A percentile compares a stretch with the other conserved stretches of the same genome.
Conservation (phyloP, 257 asterid species). For the Rauvolfia tetraphylla region DNA sequence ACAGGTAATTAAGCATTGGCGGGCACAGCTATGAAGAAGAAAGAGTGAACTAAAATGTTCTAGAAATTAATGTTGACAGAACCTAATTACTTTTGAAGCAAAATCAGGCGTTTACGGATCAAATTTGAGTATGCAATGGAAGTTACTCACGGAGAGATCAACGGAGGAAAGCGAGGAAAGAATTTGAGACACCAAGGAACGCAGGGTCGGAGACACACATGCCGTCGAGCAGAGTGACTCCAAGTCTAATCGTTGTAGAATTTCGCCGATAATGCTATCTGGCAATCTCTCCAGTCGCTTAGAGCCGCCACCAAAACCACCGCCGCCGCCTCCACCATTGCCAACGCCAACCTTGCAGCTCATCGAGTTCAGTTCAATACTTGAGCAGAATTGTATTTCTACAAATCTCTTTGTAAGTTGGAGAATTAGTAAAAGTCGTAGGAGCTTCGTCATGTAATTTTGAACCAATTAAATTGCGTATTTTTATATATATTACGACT, state of each 20-base stretch:
- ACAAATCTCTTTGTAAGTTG: too few species aligned
- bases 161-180: constrained; percentile 45
- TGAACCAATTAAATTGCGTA: too few species aligned
- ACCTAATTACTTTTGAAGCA: not conserved
- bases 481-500: too few species aligned
- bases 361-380: not conserved
- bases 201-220: constrained; percentile 46
- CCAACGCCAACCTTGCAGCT: constrained; percentile 8
- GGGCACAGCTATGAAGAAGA: not conserved
- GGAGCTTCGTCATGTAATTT: too few species aligned
- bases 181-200: constrained; percentile 39
- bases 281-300: constrained; percentile 41
- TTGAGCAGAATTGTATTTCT: not conserved
- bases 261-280: constrained; percentile 34
- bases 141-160: constrained; percentile 65
- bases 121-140: not conserved
- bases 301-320: not conserved
- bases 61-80: not conserved
- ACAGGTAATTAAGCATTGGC: not conserved
- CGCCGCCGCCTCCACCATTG: constrained; percentile 15
- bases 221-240: constrained; percentile 57
- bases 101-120: not conserved
- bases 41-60: not conserved
- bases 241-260: constrained; percentile 49
- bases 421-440: too few species aligned